Percentiles rank a stretch among this genome's conserved stretches.
These are phyloP conservation scores for Chalciporus piperatus DNA, from an alignment of 768 basidiomycete species.

Conservation along the genomic window DNA sequence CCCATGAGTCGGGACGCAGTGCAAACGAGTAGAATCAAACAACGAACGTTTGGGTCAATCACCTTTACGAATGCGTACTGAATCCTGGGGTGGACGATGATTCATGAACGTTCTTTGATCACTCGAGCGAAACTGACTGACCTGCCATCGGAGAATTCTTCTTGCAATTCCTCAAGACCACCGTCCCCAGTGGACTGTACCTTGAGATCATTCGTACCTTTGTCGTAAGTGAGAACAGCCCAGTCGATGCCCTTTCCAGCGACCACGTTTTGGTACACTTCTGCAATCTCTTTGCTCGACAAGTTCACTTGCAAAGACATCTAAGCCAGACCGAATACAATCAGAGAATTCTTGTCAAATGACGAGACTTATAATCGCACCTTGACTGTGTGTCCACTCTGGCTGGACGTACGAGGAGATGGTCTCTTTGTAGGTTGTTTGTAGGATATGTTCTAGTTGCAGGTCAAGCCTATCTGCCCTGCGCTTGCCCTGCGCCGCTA, in stretches of 20 bases:
- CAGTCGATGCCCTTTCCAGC: slow-evolving; percentile 68
- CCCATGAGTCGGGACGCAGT: not conserved
- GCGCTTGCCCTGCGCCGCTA: not conserved
- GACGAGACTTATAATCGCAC: not conserved
- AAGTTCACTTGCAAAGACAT: slow-evolving; percentile 85
- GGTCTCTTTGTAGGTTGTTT: not conserved
- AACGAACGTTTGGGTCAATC: slow-evolving; percentile 75
- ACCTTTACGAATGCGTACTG: slow-evolving; percentile 92
- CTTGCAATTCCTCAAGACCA: slow-evolving; percentile 87
- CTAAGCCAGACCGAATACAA: not conserved
- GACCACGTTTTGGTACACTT: slow-evolving; percentile 75
- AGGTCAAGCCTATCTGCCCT: not conserved
- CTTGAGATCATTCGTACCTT: slow-evolving; percentile 80
- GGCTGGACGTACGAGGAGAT: not conserved
- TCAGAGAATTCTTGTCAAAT: not conserved
- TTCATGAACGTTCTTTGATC: not conserved
- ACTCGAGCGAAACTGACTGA: slow-evolving; percentile 33
- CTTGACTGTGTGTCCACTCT: not conserved
- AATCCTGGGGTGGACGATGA: slow-evolving; percentile 50
- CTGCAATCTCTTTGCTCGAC: slow-evolving; percentile 64
- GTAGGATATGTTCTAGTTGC: not conserved
- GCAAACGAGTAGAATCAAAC: not conserved
- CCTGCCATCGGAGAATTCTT: slow-evolving; percentile 95
- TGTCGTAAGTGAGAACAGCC: slow-evolving; percentile 79
- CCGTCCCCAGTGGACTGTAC: slow-evolving; percentile 82